Conservation (phyloP, 176 grass and related monocot species). For the barley (Hordeum vulgare) region MorexV3_pseudomolecules_assembly NC_058522.1:253778109-253778608, state of each 20-base stretch:
- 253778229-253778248: not conserved
- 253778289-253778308: not conserved
- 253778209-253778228: no score
- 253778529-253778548: not conserved
- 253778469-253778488: conserved; percentile 3
- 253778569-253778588: conserved; percentile 18
- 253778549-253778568: conserved; percentile 9
- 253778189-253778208: not conserved
- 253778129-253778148: not conserved
- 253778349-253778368: conserved; percentile 7
- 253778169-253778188: not conserved
- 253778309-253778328: not conserved
- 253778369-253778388: conserved; percentile 18
- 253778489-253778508: conserved; percentile 21
- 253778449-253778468: not conserved
- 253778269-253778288: not conserved
- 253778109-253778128: not conserved
- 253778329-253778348: conserved; percentile 2
- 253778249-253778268: not conserved
- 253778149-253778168: conserved; percentile 22
- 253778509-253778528: not conserved
- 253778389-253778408: conserved; percentile 3
- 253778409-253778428: not conserved
- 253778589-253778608: conserved; percentile 19
- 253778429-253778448: conserved; percentile 29